Evolutionary conservation across 768 basidiomycete species (phyloP).

Genomic region (Lentinula detonsa): DNA sequence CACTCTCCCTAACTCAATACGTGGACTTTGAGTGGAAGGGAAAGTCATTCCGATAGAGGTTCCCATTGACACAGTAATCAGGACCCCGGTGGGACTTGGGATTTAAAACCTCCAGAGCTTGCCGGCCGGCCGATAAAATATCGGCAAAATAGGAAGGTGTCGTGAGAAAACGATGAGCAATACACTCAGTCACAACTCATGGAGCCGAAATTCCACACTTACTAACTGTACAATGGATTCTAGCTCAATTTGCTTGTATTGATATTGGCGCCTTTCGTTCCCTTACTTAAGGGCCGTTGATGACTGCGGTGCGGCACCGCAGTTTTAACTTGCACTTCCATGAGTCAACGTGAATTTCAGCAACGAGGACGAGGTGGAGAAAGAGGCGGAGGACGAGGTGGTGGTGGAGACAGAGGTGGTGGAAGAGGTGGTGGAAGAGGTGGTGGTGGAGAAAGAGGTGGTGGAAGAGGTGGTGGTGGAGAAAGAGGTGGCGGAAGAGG

Average conservation of each 20-base stretch:
- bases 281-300: not conserved
- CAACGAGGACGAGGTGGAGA: constrained; percentile 12
- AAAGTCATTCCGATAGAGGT: not conserved
- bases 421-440: constrained; percentile 14
- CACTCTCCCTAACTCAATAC: not conserved
- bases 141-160: too few relatives aligned
- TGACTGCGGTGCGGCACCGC: not conserved
- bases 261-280: too few relatives aligned
- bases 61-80: too few relatives aligned
- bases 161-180: too few relatives aligned
- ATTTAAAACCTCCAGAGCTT: too few relatives aligned
- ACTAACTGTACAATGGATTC: too few relatives aligned
- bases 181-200: too few relatives aligned
- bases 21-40: not conserved
- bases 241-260: not conserved
- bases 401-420: constrained; percentile 19
- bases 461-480: constrained; percentile 17
- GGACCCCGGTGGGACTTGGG: too few relatives aligned
- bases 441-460: constrained; percentile 11
- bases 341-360: not conserved
- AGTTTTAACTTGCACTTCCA: not conserved
- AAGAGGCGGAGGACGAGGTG: constrained; percentile 10
- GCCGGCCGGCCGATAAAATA: too few relatives aligned
- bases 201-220: too few relatives aligned
- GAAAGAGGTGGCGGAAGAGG: constrained; percentile 17